Evolutionary conservation across 176 grass and related monocot genomes (phyloP).

Genomic region (Puya raimondii): DNA sequence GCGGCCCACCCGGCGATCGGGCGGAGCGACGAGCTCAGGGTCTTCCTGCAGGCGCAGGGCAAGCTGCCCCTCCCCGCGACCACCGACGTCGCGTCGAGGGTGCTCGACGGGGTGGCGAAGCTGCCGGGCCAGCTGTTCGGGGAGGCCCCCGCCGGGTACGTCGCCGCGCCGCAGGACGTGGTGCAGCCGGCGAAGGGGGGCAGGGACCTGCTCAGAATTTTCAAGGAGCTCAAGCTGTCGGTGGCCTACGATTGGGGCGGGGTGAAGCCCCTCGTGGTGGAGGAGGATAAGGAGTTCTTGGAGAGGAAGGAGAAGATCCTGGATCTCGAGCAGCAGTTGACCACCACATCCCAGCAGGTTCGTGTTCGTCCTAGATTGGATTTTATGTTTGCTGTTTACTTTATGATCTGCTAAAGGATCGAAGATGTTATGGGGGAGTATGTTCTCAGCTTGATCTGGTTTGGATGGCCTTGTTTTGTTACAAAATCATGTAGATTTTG

Average conservation of each 20-base stretch:
- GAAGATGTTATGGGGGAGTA: background rate
- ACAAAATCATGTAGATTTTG: background rate
- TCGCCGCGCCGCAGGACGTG: slow-evolving; percentile 58
- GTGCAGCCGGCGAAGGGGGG: slow-evolving; percentile 95
- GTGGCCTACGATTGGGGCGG: slow-evolving; percentile 75
- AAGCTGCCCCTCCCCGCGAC: slow-evolving; percentile 70
- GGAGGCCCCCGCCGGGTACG: slow-evolving; percentile 36
- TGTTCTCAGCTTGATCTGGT: background rate
- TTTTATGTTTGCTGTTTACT: background rate
- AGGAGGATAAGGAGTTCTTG: slow-evolving; percentile 94
- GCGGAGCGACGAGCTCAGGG: slow-evolving; percentile 70
- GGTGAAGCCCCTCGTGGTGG: slow-evolving; percentile 51
- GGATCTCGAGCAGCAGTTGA: slow-evolving; percentile 76
- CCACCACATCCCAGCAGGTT: slow-evolving; percentile 71
- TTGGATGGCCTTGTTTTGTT: background rate
- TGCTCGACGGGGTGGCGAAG: slow-evolving; percentile 76
- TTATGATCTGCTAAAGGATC: background rate
- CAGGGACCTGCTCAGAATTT: slow-evolving; percentile 80
- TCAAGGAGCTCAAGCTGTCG: slow-evolving; percentile 90
- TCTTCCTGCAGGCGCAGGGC: slow-evolving; percentile 80
- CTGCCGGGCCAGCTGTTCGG: slow-evolving; percentile 70
- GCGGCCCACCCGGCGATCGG: slow-evolving; percentile 72
- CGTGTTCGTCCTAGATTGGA: slow-evolving; percentile 24
- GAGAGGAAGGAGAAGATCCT: slow-evolving; percentile 70
- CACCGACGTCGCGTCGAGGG: slow-evolving; percentile 78